Base-by-base conservation (phyloP, 495 filamentous ascomycete genomes). In the Hyaloscypha bicolor region DNA sequence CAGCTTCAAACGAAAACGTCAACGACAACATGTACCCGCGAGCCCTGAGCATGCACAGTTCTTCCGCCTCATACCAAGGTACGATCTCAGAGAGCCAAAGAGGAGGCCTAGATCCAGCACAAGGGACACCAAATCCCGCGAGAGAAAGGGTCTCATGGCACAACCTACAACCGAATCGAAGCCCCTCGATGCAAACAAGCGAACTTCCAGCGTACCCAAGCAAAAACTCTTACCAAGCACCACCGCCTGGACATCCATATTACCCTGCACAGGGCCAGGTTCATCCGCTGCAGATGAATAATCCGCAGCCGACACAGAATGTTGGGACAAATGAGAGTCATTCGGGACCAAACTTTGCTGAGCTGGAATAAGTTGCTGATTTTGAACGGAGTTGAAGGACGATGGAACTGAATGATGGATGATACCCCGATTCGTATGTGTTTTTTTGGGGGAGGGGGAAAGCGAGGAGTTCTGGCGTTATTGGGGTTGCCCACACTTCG, bases 81-180 rank as follows among this genome's bases (percentile, higher is more conserved):
- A 66, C 68, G 6, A 3, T 52, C 3, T 14, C 32, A 6, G 63
- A 59, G 14, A 66, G 45, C 25, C 14, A 35, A 21, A 32, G n/a
- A 11, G 52, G 60, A 25, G 21, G 61, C 53, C 53, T 11, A 56
- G 33, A 53, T 37, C 12, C 22, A 51, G n/a, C 59, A 37, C 12
- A 29, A 42, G 58, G 58, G 57, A 14, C 55, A 19, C 55, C 37
- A 45, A 37, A 60, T 48, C 9, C 42, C 21, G n/a, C 16, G 9
- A 60, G 63, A n/a, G 45, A 51, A 25, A 37, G 63, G 35, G 58
- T 70, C 6, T 70, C 68, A 31, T 70, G 68, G 68, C 45, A 66
- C 2, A 53, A 45, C 32, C 59, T 70, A n/a, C 60, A 32, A 30
- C 53, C 53, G 16, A 29, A 56, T 11, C 21, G 22, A 25, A 56